Evolutionary conservation across 2,329 filamentous ascomycete species (phyloP).

Genomic region (Penicillium aurantiogriseum): DNA sequence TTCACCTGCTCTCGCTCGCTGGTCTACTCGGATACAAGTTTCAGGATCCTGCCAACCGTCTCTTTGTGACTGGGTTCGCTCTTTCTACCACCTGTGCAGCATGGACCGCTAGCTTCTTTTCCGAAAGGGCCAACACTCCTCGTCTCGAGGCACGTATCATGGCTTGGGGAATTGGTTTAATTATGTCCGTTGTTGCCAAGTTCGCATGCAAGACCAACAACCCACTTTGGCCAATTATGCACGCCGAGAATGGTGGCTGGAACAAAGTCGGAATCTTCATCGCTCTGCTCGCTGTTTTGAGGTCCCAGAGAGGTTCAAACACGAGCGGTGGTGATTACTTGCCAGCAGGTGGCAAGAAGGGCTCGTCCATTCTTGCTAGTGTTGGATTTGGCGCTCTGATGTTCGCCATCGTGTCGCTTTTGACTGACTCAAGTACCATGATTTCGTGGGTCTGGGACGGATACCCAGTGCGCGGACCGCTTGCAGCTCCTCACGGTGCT

Average conservation of each 20-base stretch:
- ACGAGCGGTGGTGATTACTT: slow-evolving; percentile 51
- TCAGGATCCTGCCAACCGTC: slow-evolving; percentile 67
- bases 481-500: slow-evolving; percentile 85
- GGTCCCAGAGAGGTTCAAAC: slow-evolving; percentile 69
- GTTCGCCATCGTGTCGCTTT: slow-evolving; percentile 85
- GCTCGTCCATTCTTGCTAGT: slow-evolving; percentile 69
- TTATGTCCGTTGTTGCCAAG: slow-evolving; percentile 84
- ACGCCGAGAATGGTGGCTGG: slow-evolving; percentile 84
- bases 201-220: slow-evolving; percentile 95
- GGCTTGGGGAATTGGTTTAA: slow-evolving; percentile 76
- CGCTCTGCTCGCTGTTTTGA: slow-evolving; percentile 70
- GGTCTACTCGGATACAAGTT: slow-evolving; percentile 80
- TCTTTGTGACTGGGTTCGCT: slow-evolving; percentile 78
- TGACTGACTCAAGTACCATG: slow-evolving; percentile 98
- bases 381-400: slow-evolving; percentile 79
- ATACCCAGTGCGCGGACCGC: slow-evolving; percentile 83
- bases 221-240: slow-evolving; percentile 93
- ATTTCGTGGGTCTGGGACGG: slow-evolving; percentile 98
- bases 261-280: slow-evolving; percentile 79
- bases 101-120: slow-evolving; percentile 79
- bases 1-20: slow-evolving; percentile 73
- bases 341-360: slow-evolving; percentile 55
- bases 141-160: slow-evolving; percentile 79
- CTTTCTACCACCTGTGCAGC: slow-evolving; percentile 77
- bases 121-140: slow-evolving; percentile 69